Percentiles rank a stretch among this genome's conserved stretches.
Conservation (phyloP, 352 stramenopile genomes). For the Phytophthora tentaculata region DNA sequence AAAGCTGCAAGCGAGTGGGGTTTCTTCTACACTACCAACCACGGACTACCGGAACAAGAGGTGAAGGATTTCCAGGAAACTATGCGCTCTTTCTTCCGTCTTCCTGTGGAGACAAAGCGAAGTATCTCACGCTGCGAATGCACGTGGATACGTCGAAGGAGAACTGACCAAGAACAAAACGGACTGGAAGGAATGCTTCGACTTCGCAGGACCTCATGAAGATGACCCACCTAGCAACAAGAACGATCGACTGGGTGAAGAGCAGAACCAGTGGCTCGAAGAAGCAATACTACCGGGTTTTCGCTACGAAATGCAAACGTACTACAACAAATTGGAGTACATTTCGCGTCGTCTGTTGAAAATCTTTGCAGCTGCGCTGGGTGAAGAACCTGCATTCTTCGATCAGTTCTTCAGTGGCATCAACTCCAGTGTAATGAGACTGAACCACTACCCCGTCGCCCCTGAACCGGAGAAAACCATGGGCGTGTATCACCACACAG, state of each 20-base stretch:
- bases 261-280: conserved; percentile 86
- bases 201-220: conserved; percentile 58
- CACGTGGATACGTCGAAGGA: conserved; percentile 93
- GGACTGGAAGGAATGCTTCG: conserved; percentile 94
- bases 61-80: conserved; percentile 66
- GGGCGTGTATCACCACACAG: conserved; percentile 65
- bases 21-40: conserved; percentile 94
- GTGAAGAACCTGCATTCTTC: conserved; percentile 53
- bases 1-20: conserved; percentile 66
- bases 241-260: conserved; percentile 77
- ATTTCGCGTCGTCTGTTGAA: conserved; percentile 62
- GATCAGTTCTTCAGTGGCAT: conserved; percentile 60
- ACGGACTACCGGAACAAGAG: conserved; percentile 67
- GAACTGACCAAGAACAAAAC: conserved; percentile 94
- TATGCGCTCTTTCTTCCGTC: conserved; percentile 86
- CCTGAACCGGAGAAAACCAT: conserved; percentile 50
- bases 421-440: conserved; percentile 91
- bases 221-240: conserved; percentile 46
- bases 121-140: conserved; percentile 81
- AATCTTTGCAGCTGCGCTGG: conserved; percentile 60
- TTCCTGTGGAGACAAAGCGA: conserved; percentile 65
- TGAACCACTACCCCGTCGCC: conserved; percentile 92
- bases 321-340: conserved; percentile 58
- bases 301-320: conserved; percentile 42
- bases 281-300: conserved; percentile 61